phyloP scores from a whole-genome alignment of 371 early-diverging fungal genomes.

The Circinella umbellata region DNA sequence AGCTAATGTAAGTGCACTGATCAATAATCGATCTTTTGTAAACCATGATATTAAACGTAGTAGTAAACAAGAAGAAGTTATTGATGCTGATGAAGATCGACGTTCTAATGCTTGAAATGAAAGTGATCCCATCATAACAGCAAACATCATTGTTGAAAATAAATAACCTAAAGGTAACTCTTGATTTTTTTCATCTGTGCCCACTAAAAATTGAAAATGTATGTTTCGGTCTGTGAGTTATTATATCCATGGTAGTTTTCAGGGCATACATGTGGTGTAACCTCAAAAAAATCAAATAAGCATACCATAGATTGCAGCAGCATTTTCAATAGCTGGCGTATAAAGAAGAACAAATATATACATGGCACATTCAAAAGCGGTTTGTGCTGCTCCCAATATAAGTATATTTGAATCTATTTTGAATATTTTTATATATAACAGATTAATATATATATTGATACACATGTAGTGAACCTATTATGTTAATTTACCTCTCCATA shows the following conservation, averaged over 20 bases:
- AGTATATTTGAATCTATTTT: constrained; percentile 58
- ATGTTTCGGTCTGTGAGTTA: neutral
- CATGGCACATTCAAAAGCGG: constrained; percentile 81
- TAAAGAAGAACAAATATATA: constrained; percentile 83
- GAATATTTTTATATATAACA: neutral
- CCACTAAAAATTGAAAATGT: neutral
- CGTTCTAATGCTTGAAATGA: constrained; percentile 59
- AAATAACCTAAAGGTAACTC: constrained; percentile 61
- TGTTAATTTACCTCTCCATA: constrained; percentile 41
- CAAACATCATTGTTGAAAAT: constrained; percentile 78
- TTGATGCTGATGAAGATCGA: constrained; percentile 12
- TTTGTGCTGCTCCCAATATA: constrained; percentile 72
- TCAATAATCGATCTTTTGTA: constrained; percentile 33
- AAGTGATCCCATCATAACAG: constrained; percentile 73
- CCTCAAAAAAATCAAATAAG: neutral
- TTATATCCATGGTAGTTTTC: neutral
- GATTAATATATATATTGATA: neutral
- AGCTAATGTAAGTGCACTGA: constrained; percentile 38
- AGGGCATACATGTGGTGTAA: neutral
- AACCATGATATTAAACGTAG: constrained; percentile 7
- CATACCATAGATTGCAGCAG: constrained; percentile 20
- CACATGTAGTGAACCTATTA: neutral
- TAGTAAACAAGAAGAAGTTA: neutral
- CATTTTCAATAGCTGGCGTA: constrained; percentile 69
- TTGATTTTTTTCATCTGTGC: constrained; percentile 3